Conservation (phyloP, 768 basidiomycete genomes). For the Rubroboletus satanas region DNA sequence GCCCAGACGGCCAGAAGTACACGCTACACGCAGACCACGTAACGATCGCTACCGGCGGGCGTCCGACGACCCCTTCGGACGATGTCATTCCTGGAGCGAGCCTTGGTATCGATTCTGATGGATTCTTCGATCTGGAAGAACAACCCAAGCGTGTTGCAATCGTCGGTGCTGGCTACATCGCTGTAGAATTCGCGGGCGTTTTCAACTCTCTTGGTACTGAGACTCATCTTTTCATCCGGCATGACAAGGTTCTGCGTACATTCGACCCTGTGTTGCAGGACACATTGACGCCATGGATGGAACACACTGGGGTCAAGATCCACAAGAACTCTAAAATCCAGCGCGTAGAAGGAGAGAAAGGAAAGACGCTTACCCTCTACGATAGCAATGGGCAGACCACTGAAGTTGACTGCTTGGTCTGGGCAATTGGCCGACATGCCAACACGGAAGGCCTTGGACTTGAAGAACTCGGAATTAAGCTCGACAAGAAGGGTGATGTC, state of each 20-base stretch:
- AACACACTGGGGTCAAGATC: slow-evolving; percentile 86
- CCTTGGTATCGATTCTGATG: slow-evolving; percentile 89
- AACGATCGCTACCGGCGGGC: slow-evolving; percentile 82
- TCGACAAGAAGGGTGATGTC: slow-evolving; percentile 77
- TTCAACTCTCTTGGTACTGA: slow-evolving; percentile 88
- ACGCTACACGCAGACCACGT: slow-evolving; percentile 73
- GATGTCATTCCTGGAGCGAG: slow-evolving; percentile 83
- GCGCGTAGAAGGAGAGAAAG: slow-evolving; percentile 72
- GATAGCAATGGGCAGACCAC: slow-evolving; percentile 71
- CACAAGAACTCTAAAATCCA: slow-evolving; percentile 75
- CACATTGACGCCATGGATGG: slow-evolving; percentile 85
- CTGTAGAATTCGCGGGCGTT: slow-evolving; percentile 93
- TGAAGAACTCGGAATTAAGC: slow-evolving; percentile 70
- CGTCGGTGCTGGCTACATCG: slow-evolving; percentile 97
- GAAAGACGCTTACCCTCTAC: slow-evolving; percentile 69
- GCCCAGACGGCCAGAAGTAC: slow-evolving; percentile 65
- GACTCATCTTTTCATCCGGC: slow-evolving; percentile 88
- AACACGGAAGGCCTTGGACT: slow-evolving; percentile 77
- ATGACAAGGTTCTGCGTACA: slow-evolving; percentile 84
- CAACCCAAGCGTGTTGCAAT: slow-evolving; percentile 93
- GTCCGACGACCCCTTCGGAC: slow-evolving; percentile 75
- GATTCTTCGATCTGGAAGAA: slow-evolving; percentile 88
- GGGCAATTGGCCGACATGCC: slow-evolving; percentile 91
- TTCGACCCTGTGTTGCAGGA: slow-evolving; percentile 90
- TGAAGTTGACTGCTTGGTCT: slow-evolving; percentile 84